These are phyloP conservation scores for Metarhizium robertsii DNA, from an alignment of 2,329 filamentous ascomycete species.

Conservation along the genomic window DNA sequence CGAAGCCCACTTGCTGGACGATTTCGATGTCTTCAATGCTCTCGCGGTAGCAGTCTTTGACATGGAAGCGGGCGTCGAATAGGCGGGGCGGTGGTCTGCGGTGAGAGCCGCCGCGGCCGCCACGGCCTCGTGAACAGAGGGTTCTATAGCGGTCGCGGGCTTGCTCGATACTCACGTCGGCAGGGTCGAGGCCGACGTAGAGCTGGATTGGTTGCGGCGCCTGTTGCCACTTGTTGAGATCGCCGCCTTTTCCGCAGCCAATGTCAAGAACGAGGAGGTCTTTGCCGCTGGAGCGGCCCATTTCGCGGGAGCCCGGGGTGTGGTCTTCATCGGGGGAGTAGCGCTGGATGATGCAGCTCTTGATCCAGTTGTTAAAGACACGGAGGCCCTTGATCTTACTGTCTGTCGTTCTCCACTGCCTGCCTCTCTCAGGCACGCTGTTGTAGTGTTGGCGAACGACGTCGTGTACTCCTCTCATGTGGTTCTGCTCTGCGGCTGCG, in stretches of 20 bases:
- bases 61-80: slow-evolving; percentile 80
- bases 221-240: slow-evolving; percentile 91
- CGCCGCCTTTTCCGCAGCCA: slow-evolving; percentile 93
- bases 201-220: slow-evolving; percentile 85
- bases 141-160: slow-evolving; percentile 73
- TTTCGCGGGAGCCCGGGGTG: slow-evolving; percentile 48
- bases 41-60: slow-evolving; percentile 88
- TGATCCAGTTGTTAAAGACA: slow-evolving; percentile 98
- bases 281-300: slow-evolving; percentile 40
- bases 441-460: slow-evolving; percentile 94
- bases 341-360: slow-evolving; percentile 94
- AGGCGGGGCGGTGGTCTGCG: slow-evolving; percentile 43
- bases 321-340: slow-evolving; percentile 78
- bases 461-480: slow-evolving; percentile 56
- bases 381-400: slow-evolving; percentile 91
- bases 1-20: slow-evolving; percentile 79
- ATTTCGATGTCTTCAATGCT: slow-evolving; percentile 74
- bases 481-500: slow-evolving; percentile 27
- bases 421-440: slow-evolving; percentile 81
- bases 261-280: slow-evolving; percentile 81
- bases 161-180: slow-evolving; percentile 85
- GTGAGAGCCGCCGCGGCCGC: slow-evolving; percentile 42
- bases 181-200: slow-evolving; percentile 90
- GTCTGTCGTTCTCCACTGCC: slow-evolving; percentile 90
- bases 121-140: slow-evolving; percentile 55